Base-by-base conservation (phyloP, 345 rosid species). In the Brassica nigra region DNA sequence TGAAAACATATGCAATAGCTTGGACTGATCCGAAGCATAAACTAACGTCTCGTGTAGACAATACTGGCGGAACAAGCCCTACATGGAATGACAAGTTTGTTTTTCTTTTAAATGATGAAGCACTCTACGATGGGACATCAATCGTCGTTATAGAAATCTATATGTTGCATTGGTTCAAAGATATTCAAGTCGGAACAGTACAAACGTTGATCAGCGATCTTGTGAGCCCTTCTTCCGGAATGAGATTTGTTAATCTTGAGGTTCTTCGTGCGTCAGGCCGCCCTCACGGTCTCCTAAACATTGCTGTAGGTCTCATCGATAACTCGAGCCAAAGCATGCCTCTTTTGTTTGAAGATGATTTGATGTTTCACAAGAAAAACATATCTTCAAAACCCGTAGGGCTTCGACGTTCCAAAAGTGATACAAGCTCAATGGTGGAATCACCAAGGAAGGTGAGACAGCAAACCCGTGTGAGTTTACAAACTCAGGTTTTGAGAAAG, bases 321-420 rank as follows among this genome's bases (percentile, higher is more conserved):
- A 90, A 93, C 75, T 89, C 98, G 33, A 85, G 85, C 83, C 85
- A 90, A 54, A 94, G 97, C 84, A 88, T 94, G 97, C 98, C 98
- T 5, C 74, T 94, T 62, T 62, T 74, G 54, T 80, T 63, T 31
- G 79, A 80, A 70, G 83, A 80, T 29, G 83, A 80, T 70, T 69
- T 80, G 49, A 5, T 80, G 72, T 63, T 80, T 9, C 83, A 80
- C 39, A 75, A 75, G 66, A 75, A 55, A 69, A 75, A 83, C 58
- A 63, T 84, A 29, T 66, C 84, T 29, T 30, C 88, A 2, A 90
- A 96, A 2, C 94, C 96, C 85, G 85, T 3, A 2, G 88, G 86
- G 14, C 85, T 92, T 0, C 76, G 97, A 64, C 89, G 97, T 0
- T 86, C 88, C 0, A 94, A 89, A 75, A 94, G 98, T 63, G 97